Base-by-base conservation (phyloP, 2,329 filamentous ascomycete genomes). In the Nigrospora sphaerica region DNA sequence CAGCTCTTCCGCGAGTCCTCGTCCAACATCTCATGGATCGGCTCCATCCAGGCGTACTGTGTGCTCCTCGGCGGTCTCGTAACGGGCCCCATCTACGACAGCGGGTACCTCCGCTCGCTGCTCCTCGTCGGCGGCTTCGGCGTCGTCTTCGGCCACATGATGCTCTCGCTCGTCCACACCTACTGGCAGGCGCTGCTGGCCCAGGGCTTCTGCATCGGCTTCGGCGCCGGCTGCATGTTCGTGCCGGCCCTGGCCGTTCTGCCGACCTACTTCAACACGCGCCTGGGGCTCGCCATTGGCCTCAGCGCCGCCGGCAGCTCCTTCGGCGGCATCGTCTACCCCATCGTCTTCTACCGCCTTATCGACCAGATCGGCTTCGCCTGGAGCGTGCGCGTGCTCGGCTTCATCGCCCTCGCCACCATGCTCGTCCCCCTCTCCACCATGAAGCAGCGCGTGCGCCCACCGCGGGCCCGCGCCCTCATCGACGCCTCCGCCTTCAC, bases 171-270 rank as follows among this genome's bases (percentile, higher is more conserved):
- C 16, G 16, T 16, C 36, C 16, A 9, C n/a, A 10, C 16, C 17
- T 75, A 72, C 55, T 78, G 72, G 69, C 75, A 80, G 40, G 54
- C 77, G n/a, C 68, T 78, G 42, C 65, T 79, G 18, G 66, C 71
- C 0, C 75, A 79, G 52, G 75, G 71, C 18, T 49, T 79, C 37
- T 71, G 69, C 47, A 62, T 75, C 41, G 74, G 76, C 9, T 46
- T 77, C 9, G 66, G 65, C 19, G 54, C 53, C 18, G 62, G 62
- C 2, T 56, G 52, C 34, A 42, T 61, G 2, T 60, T 56, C 34
- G 45, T 57, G 13, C 55, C 59, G 12, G 53, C 55, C 16, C 54
- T 63, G 12, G 58, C 58, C 3, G 50, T 63, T 13, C 51, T 61
- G 4, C 46, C 55, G 2, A 46, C 57, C 13, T 65, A 63, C 44